Conservation (phyloP, 208 protist genomes). For the Wallacemonas sp. region DNA sequence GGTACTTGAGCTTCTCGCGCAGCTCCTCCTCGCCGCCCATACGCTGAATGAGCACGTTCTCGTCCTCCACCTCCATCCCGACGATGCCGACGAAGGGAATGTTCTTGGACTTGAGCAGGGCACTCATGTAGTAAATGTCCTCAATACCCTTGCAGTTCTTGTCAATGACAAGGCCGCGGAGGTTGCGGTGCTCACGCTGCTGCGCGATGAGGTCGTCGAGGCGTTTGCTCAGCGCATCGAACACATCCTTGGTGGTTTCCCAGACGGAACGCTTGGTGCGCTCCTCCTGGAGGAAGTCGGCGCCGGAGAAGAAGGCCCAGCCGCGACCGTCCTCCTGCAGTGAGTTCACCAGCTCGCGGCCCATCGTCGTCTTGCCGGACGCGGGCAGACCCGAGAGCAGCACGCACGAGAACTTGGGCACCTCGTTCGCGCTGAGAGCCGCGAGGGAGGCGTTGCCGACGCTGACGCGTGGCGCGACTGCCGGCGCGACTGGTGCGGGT, state of each 20-base stretch:
- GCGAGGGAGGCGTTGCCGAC: slow-evolving; percentile 78
- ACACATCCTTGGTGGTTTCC: slow-evolving; percentile 79
- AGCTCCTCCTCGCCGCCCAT: slow-evolving; percentile 68
- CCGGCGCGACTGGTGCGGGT: slow-evolving; percentile 12
- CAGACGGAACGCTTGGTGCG: slow-evolving; percentile 57
- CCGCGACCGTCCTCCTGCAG: slow-evolving; percentile 71
- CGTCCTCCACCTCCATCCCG: slow-evolving; percentile 69
- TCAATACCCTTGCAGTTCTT: slow-evolving; percentile 88
- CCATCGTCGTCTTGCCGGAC: slow-evolving; percentile 79
- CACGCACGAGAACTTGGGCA: slow-evolving; percentile 87
- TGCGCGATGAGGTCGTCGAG: slow-evolving; percentile 77
- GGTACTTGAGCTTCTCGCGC: slow-evolving; percentile 83
- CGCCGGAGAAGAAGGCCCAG: slow-evolving; percentile 89
- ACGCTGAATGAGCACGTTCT: slow-evolving; percentile 67
- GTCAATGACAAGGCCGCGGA: slow-evolving; percentile 87
- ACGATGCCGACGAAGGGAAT: slow-evolving; percentile 86
- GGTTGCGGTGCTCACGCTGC: slow-evolving; percentile 54
- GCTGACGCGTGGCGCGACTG: slow-evolving; percentile 40
- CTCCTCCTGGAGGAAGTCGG: slow-evolving; percentile 59
- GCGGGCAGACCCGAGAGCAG: slow-evolving; percentile 78
- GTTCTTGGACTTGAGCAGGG: slow-evolving; percentile 66
- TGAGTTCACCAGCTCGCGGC: slow-evolving; percentile 71
- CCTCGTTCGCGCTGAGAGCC: slow-evolving; percentile 72
- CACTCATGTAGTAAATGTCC: slow-evolving; percentile 80
- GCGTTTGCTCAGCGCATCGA: slow-evolving; percentile 73